phyloP scores from a whole-genome alignment of 2,329 filamentous ascomycete species.

The Alternaria atra region DNA sequence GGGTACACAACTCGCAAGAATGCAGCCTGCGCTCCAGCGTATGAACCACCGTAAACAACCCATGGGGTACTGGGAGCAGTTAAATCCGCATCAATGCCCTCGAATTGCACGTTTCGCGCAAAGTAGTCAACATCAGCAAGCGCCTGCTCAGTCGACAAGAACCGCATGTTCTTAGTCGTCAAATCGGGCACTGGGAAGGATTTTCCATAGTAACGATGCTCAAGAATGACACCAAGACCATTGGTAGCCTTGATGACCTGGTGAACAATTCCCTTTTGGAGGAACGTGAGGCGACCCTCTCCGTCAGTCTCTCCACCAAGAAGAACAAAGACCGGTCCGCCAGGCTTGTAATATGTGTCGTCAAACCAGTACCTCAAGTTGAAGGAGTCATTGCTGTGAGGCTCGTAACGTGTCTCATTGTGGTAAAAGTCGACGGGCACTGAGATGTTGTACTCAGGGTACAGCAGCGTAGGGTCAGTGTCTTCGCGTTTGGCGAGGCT shows the following conservation, averaged over 20 bases:
- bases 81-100: slow-evolving; percentile 72
- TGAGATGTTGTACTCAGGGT: slow-evolving; percentile 62
- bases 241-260: slow-evolving; percentile 71
- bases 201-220: slow-evolving; percentile 86
- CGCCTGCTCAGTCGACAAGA: slow-evolving; percentile 84
- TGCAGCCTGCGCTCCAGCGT: slow-evolving; percentile 81
- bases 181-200: slow-evolving; percentile 76
- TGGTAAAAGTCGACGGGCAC: slow-evolving; percentile 82
- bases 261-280: slow-evolving; percentile 80
- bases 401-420: slow-evolving; percentile 79
- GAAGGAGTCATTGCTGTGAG: slow-evolving; percentile 75
- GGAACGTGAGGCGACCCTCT: slow-evolving; percentile 69
- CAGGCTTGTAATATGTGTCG: slow-evolving; percentile 74
- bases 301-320: slow-evolving; percentile 75
- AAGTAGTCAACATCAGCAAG: slow-evolving; percentile 85
- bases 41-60: slow-evolving; percentile 84
- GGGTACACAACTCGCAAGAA: slow-evolving; percentile 81
- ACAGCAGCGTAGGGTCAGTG: slow-evolving; percentile 50
- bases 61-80: slow-evolving; percentile 73
- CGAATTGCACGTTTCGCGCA: slow-evolving; percentile 74
- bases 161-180: slow-evolving; percentile 75
- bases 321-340: slow-evolving; percentile 83
- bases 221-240: slow-evolving; percentile 81
- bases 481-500: slow-evolving; percentile 41
- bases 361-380: slow-evolving; percentile 85